These are phyloP conservation scores for Apostasia shenzhenica DNA, from an alignment of 106 monocot genomes.

Conservation along the genomic window DNA sequence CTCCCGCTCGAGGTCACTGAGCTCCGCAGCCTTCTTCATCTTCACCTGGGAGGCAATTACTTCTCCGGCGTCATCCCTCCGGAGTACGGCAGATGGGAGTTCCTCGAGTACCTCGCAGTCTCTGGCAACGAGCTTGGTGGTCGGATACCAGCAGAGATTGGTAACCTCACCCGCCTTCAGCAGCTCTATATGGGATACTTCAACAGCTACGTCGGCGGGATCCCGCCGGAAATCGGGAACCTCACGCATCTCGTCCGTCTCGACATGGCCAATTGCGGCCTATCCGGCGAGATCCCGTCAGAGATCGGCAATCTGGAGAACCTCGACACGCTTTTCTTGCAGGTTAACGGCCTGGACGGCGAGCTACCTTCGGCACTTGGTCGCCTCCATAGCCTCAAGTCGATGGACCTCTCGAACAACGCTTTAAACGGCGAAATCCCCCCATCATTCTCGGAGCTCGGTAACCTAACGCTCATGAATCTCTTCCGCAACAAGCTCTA, in stretches of 20 bases:
- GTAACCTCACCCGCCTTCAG: slow-evolving; percentile 37
- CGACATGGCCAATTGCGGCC: slow-evolving; percentile 76
- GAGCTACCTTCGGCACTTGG: slow-evolving; percentile 54
- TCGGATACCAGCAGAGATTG: slow-evolving; percentile 52
- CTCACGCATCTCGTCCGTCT: slow-evolving; percentile 49
- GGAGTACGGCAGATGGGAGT: slow-evolving; percentile 56
- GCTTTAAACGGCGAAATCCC: slow-evolving; percentile 57
- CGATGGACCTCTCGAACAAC: slow-evolving; percentile 80
- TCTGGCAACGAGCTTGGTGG: slow-evolving; percentile 85
- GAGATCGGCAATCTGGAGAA: slow-evolving; percentile 49
- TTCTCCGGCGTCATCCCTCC: slow-evolving; percentile 67
- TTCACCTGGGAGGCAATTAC: slow-evolving; percentile 90
- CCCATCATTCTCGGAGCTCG: slow-evolving; percentile 25
- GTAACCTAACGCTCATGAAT: slow-evolving; percentile 48
- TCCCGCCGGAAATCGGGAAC: slow-evolving; percentile 65
- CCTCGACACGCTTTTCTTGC: slow-evolving; percentile 80
- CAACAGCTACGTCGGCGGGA: slow-evolving; percentile 62
- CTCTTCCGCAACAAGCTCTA: slow-evolving; percentile 51
- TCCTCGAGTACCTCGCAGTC: slow-evolving; percentile 70
- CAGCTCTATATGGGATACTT: slow-evolving; percentile 85
- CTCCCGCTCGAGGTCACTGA: slow-evolving; percentile 43
- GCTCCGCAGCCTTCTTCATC: slow-evolving; percentile 41
- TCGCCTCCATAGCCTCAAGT: slow-evolving; percentile 46
- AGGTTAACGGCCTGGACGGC: slow-evolving; percentile 64
- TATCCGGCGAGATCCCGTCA: slow-evolving; percentile 61